These are phyloP conservation scores for Phanerochaete sordida DNA, from an alignment of 768 basidiomycete genomes.

Conservation along the genomic window DNA sequence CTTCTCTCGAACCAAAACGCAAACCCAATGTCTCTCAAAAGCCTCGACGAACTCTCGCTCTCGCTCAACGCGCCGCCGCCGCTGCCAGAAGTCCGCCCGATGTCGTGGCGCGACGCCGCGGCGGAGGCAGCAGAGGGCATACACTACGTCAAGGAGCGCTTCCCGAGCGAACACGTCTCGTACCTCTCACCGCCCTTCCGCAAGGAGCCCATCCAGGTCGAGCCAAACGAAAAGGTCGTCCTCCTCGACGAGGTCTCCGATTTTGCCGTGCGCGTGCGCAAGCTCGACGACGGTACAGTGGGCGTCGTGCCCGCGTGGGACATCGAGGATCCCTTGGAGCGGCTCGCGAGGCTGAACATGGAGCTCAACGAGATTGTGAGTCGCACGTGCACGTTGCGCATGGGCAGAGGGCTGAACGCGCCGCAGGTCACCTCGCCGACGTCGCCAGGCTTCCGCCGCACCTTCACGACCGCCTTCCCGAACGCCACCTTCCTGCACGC, in stretches of 20 bases:
- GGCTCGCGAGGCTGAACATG: conserved; percentile 26
- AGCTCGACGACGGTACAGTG: conserved; percentile 13
- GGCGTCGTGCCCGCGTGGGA: conserved; percentile 27
- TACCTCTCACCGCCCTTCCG: conserved; percentile 21
- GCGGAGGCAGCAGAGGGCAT: conserved; percentile 22
- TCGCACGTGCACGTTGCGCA: background rate
- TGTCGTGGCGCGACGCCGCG: conserved; percentile 14
- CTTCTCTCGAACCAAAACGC: background rate
- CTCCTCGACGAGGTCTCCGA: conserved; percentile 23
- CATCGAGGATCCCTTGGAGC: conserved; percentile 24
- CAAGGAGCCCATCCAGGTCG: conserved; percentile 22
- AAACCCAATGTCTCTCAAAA: background rate
- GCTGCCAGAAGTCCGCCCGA: no score
- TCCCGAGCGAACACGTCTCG: conserved; percentile 16
- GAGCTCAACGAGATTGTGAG: conserved; percentile 27
- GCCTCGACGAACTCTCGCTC: background rate
- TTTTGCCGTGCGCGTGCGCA: conserved; percentile 21
- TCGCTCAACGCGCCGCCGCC: background rate
- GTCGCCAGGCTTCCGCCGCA: conserved; percentile 6
- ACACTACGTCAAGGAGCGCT: conserved; percentile 23
- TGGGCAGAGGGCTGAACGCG: background rate
- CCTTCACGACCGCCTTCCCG: conserved; percentile 7
- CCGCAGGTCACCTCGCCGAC: conserved; percentile 2
- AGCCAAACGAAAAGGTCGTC: conserved; percentile 19
- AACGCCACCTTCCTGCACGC: background rate